Conservation (phyloP, 345 rosid species). For the Turnera subulata region DNA sequence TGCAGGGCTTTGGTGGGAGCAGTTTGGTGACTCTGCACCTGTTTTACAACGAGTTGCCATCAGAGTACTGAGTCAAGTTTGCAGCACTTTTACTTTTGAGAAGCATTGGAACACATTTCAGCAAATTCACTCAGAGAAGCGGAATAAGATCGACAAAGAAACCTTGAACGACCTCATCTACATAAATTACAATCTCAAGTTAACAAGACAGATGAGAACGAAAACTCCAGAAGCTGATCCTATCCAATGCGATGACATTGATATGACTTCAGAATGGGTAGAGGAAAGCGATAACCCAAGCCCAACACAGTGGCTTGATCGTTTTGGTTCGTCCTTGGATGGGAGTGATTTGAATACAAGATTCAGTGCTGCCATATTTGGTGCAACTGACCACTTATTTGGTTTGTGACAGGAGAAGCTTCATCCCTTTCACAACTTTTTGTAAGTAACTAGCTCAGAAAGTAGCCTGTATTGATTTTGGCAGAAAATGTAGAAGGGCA, state of each 20-base stretch:
- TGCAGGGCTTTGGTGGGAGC: constrained; percentile 97
- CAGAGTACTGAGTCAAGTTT: constrained; percentile 78
- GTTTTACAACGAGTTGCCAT: constrained; percentile 79
- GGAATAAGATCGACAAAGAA: constrained; percentile 83
- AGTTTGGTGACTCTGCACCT: constrained; percentile 84
- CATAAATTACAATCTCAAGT: constrained; percentile 69
- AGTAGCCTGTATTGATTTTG: too few species aligned
- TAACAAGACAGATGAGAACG: constrained; percentile 50
- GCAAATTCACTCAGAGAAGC: constrained; percentile 80
- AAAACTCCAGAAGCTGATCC: constrained; percentile 55
- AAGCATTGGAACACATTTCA: constrained; percentile 72
- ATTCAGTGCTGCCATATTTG: constrained; percentile 57
- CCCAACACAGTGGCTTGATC: constrained; percentile 82
- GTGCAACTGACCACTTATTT: constrained; percentile 55
- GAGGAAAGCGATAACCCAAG: constrained; percentile 70
- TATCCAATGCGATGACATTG: constrained; percentile 64
- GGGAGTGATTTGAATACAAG: constrained; percentile 80
- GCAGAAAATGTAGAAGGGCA: too few species aligned
- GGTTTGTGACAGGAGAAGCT: constrained; percentile 42
- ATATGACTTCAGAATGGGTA: constrained; percentile 95
- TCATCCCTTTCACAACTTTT: too few species aligned
- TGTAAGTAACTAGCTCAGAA: too few species aligned
- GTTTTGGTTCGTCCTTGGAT: constrained; percentile 68
- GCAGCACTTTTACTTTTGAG: constrained; percentile 73
- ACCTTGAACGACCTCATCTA: constrained; percentile 54